Evolutionary conservation across 352 stramenopile species (phyloP).

Genomic region (Globisporangium alternatum): DNA sequence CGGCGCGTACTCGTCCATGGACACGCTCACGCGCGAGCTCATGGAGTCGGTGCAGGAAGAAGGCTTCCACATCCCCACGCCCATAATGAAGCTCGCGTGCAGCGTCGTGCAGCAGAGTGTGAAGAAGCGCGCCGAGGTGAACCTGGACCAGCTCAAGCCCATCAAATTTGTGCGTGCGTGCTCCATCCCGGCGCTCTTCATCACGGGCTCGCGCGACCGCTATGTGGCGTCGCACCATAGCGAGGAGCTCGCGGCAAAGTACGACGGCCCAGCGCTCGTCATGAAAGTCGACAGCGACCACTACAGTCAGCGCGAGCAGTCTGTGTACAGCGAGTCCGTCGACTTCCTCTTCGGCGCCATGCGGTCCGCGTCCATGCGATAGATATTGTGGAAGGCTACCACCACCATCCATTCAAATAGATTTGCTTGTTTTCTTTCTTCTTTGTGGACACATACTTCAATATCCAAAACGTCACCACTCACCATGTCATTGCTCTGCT

Average conservation of each 20-base stretch:
- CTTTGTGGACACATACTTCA: background rate
- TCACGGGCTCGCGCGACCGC: slow-evolving; percentile 57
- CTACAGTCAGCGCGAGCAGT: slow-evolving; percentile 43
- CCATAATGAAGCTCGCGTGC: slow-evolving; percentile 66
- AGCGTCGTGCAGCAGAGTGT: slow-evolving; percentile 72
- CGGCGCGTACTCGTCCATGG: slow-evolving; percentile 70
- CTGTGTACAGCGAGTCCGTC: slow-evolving; percentile 52
- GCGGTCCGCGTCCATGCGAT: slow-evolving; percentile 31
- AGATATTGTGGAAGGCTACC: background rate
- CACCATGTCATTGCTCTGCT: too few species aligned
- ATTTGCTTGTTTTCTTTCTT: background rate
- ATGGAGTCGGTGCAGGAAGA: slow-evolving; percentile 62
- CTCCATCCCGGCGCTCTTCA: slow-evolving; percentile 67
- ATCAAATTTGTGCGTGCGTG: slow-evolving; percentile 72
- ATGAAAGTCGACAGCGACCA: slow-evolving; percentile 62
- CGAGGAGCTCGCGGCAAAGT: slow-evolving; percentile 54
- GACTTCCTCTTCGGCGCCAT: slow-evolving; percentile 57
- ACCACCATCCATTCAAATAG: slow-evolving; percentile 3
- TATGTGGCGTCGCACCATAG: slow-evolving; percentile 73
- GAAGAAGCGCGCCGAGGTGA: slow-evolving; percentile 72
- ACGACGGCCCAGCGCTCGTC: slow-evolving; percentile 52
- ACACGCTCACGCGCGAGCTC: slow-evolving; percentile 60
- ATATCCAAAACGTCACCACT: background rate
- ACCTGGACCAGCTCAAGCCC: slow-evolving; percentile 61
- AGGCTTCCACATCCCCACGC: slow-evolving; percentile 67